Percentiles rank a stretch among this genome's conserved stretches.
Conservation (phyloP, 129 eudicot species). For the Flaveria ramosissima region DNA sequence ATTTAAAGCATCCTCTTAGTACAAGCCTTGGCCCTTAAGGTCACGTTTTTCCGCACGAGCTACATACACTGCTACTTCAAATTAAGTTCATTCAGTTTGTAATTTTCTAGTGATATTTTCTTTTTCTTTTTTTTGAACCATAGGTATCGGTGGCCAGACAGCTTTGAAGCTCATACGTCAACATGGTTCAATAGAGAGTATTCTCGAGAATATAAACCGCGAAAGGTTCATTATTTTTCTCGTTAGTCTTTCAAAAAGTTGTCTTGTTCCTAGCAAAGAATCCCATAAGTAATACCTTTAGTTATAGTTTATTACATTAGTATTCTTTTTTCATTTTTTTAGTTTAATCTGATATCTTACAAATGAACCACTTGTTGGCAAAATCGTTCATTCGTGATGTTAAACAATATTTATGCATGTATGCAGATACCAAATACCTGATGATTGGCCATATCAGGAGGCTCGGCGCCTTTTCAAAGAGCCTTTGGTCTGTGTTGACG, state of each 20-base stretch:
- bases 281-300: not conserved
- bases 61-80: no score
- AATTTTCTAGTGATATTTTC: no score
- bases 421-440: conserved; percentile 79
- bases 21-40: no score
- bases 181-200: conserved; percentile 79
- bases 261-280: not conserved
- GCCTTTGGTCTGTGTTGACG: conserved; percentile 60
- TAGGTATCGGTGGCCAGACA: conserved; percentile 86
- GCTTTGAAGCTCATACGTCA: conserved; percentile 88
- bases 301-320: not conserved
- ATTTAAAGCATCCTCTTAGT: no score
- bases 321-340: not conserved
- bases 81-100: no score
- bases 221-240: conserved; percentile 53
- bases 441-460: conserved; percentile 80
- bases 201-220: conserved; percentile 76
- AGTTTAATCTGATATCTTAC: not conserved
- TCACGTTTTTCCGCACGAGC: no score
- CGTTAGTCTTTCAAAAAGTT: not conserved
- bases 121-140: not conserved
- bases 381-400: not conserved
- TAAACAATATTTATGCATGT: not conserved
- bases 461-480: conserved; percentile 80
- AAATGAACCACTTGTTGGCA: not conserved